Evolutionary conservation across 2,329 filamentous ascomycete genomes (phyloP).

Genomic region (Biscogniauxia mediterranea): DNA sequence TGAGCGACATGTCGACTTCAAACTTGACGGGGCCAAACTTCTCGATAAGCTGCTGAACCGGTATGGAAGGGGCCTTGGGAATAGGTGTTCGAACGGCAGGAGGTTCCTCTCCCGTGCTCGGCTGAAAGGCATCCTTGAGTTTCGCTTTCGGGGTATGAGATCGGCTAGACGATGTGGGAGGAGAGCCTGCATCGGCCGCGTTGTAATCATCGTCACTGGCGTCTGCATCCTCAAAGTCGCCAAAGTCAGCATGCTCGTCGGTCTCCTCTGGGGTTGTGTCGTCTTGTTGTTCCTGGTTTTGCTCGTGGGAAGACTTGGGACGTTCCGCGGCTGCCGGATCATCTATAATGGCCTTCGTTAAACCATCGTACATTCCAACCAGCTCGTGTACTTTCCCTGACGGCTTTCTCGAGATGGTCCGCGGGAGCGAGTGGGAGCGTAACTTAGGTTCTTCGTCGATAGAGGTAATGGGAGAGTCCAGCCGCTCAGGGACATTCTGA

Average conservation of each 20-base stretch:
- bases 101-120: background rate
- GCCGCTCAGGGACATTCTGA: conserved; percentile 29
- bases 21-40: conserved; percentile 31
- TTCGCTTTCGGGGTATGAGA: conserved; percentile 18
- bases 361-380: conserved; percentile 50
- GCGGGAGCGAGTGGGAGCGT: conserved; percentile 24
- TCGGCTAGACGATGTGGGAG: conserved; percentile 11
- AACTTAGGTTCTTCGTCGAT: conserved; percentile 40
- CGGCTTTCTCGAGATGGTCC: conserved; percentile 27
- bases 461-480: conserved; percentile 45
- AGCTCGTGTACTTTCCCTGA: conserved; percentile 50
- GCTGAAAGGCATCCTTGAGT: conserved; percentile 1
- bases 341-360: conserved; percentile 32
- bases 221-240: conserved; percentile 33
- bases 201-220: background rate
- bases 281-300: conserved; percentile 4
- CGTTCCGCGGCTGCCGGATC: conserved; percentile 22
- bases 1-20: conserved; percentile 16
- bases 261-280: conserved; percentile 6
- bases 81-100: background rate
- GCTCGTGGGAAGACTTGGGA: conserved; percentile 7
- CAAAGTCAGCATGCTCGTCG: conserved; percentile 15
- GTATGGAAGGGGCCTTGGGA: conserved; percentile 4
- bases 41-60: conserved; percentile 23
- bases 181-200: conserved; percentile 1